phyloP scores from a whole-genome alignment of 768 basidiomycete species.

The Mrakia blollopis region DNA sequence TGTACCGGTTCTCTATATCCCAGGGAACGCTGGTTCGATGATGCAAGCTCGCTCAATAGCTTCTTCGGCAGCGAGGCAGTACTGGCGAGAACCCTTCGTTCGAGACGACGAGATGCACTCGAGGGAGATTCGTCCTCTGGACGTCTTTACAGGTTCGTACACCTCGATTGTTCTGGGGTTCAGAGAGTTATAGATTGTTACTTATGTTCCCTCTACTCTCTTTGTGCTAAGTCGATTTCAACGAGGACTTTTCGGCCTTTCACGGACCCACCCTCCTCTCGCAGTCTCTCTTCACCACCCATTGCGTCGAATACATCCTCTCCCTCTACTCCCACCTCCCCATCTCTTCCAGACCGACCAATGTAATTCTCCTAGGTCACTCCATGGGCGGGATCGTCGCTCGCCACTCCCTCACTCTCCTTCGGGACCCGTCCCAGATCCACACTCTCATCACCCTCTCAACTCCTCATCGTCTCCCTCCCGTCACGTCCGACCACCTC shows the following conservation, averaged over 20 bases:
- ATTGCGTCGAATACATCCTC: conserved; percentile 70
- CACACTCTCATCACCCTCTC: conserved; percentile 91
- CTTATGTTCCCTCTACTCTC: too few relatives aligned
- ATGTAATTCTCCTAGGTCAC: conserved; percentile 76
- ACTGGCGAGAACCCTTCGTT: conserved; percentile 56
- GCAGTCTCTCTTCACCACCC: conserved; percentile 68
- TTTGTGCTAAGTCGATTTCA: conserved; percentile 72
- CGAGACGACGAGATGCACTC: conserved; percentile 55
- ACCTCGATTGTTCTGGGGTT: too few relatives aligned
- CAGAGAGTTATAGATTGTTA: too few relatives aligned
- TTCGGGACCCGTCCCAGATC: conserved; percentile 47
- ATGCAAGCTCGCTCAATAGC: conserved; percentile 92
- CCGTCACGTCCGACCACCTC: conserved; percentile 75
- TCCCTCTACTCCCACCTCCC: conserved; percentile 58
- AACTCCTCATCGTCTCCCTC: conserved; percentile 81
- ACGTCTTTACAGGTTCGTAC: conserved; percentile 77
- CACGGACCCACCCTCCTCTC: conserved; percentile 82
- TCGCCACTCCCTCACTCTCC: conserved; percentile 63
- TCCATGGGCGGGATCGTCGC: conserved; percentile 98
- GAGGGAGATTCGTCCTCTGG: conserved; percentile 56
- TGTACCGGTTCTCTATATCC: conserved; percentile 88
- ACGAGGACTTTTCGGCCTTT: conserved; percentile 93
- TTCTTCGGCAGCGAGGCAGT: conserved; percentile 79
- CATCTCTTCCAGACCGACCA: conserved; percentile 47
- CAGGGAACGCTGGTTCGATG: conserved; percentile 93